Evolutionary conservation across 495 filamentous ascomycete species (phyloP), one percentile per base, ranked within the genome.

Genomic region (Immersiella caudata): DNA sequence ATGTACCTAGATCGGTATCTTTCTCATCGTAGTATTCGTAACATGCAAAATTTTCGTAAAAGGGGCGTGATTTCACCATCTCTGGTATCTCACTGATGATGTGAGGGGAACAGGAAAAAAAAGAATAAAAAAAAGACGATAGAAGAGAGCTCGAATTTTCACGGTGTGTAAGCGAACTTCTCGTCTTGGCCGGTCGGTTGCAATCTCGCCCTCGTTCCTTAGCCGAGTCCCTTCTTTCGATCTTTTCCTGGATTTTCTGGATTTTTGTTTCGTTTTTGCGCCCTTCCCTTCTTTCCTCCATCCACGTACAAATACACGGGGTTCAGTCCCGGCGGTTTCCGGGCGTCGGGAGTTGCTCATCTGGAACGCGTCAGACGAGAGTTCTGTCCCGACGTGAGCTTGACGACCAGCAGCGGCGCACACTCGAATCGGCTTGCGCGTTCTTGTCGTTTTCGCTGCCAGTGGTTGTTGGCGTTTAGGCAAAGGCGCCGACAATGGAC

Each of bases 401-500:
- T 50, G 24, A 12, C 6, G 27, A 7, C 54, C 40, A 8, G 29
- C 33, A 4, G 26, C 14, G 11, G 50, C 21, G 60, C 60, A 26
- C 60, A 50, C 25, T 62, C 60, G 60, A 46, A 62, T 46, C 60
- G 60, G 60, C 60, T 33, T 62, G 60, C 21, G 29, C 57, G 29
- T 25, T 14, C 18, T 67, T 12, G 6, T 59, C 9, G 56, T 8
- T 20, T 27, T 25, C 56, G 22, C 16, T 36, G 9, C 51, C n/a
- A 29, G n/a, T 33, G 2, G n/a, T 24, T 6, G 36, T 29, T 27
- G 33, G 1, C 22, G 5, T 66, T 75, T 78, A 82, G 25, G 81
- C 81, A 68, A 80, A 79, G 67, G 82, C 83, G 74, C 80, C 87
- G 80, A 86, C 83, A 80, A 87, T 86, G 79, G 89, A 87, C 89